Base-by-base conservation (phyloP, 2,329 filamentous ascomycete genomes). In the Arthrobotrys megalospora region DNA sequence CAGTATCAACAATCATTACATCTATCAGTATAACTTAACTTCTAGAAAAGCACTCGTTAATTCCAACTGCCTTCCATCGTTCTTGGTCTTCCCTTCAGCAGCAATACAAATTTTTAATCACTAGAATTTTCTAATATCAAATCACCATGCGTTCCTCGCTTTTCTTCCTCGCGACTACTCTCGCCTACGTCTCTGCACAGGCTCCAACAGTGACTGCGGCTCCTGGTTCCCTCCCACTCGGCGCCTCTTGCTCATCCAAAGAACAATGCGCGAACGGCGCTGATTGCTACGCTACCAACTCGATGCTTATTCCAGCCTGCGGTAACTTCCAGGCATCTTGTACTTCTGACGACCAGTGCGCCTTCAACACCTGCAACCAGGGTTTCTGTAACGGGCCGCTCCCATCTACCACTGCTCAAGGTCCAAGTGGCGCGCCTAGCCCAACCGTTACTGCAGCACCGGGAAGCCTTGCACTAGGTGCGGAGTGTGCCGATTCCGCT, bases 141-240 rank as follows among this genome's bases (percentile, higher is more conserved):
- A 48, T 38, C 28, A 48, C 10, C 28, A 77, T 77, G 73, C 73
- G 73, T 43, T 32, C 65, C 48, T 62, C 73, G 12, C 11, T 77
- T 21, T 36, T 71, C 36, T n/a, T 47, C 10, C 60, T 77, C 43
- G 73, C 73, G 4, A 60, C 66, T 3, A 41, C 60, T 5, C 6
- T 77, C 41, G 53, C 71, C 45, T 63, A 52, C 32, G 70, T 76
- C 32, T 68, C 71, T 24, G 71, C 71, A 19, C 71, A 76, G 52
- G 70, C 47, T 52, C 32, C 64, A 53, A 38, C 64, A 8, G 47
- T 67, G 47, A 41, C 45, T 43, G 64, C 64, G 3, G n/a, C 45
- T 7, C 32, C 64, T 38, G 45, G 64, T n/a, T 53, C 64, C 34
- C 64, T 67, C 16, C 45, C 64, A 7, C 47, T 67, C 45, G 64